Evolutionary conservation across 495 filamentous ascomycete genomes (phyloP), one percentile per base, ranked within the genome.

Genomic region (Podospora fimiseda): DNA sequence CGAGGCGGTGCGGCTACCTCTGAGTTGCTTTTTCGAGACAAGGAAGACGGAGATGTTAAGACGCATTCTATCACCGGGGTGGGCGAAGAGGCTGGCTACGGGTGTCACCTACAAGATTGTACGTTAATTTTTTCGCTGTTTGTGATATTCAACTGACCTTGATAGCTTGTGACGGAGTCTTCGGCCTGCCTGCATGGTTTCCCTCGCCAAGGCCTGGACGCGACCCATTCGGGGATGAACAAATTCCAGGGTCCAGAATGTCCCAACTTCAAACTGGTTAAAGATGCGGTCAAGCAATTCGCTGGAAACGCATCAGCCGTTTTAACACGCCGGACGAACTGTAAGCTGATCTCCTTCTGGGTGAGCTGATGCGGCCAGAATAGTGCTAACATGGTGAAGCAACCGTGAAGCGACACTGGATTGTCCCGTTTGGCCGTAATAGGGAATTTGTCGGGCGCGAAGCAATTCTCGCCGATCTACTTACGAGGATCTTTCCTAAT

Each of bases 121-220:
- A 51, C 36, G 48, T 27, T 23, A 49, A 49, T 37, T 49, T 37
- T 11, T 37, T 49, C 8, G 7, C 46, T 19, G 39, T 49, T 3
- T 6, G 39, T 49, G 23, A 49, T 51, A 22, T 7, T n/a, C n/a
- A 42, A 22, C 21, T 56, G 44, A 56, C 30, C 16, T 52, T 27
- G 51, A 43, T 30, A 60, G 53, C 53, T 60, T 21, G 48, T 60
- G 19, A 49, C 48, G 8, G 46, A 60, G 48, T 52, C 49, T 60
- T 60, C 48, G 16, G 57, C 53, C 48, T 60, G 53, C 48, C 48
- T 56, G 18, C 43, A 56, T 40, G 49, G 53, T 20, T 60, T 50
- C 44, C 0, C 46, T 37, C 48, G 39, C 40, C 44, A 27, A 5
- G 38, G 47, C 18, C 53, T 60, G 27, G 53, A 41, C 36, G 55